These are phyloP conservation scores for Paramecium sexaurelia DNA, from an alignment of 73 alveolate genomes.

Conservation along the genomic window DNA sequence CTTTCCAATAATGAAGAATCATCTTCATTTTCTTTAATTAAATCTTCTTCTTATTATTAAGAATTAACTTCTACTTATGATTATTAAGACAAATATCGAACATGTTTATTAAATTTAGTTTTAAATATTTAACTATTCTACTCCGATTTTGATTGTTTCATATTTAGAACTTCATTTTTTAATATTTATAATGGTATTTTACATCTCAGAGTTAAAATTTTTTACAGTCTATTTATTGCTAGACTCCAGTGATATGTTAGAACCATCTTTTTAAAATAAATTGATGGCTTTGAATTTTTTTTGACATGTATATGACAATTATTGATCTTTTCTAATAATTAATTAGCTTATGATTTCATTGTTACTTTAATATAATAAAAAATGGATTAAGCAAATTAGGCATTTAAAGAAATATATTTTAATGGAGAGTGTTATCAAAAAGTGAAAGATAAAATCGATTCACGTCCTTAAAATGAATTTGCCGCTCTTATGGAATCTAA, in stretches of 20 bases:
- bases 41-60: not conserved
- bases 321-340: not conserved
- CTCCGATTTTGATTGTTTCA: not conserved
- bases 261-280: not conserved
- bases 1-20: not conserved
- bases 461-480: not conserved
- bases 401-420: not conserved
- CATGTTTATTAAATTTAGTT: not conserved
- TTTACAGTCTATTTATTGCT: not conserved
- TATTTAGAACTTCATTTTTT: not conserved
- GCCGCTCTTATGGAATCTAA: not conserved
- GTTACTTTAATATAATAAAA: not conserved
- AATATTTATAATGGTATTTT: not conserved
- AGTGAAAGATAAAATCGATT: not conserved
- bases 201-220: not conserved
- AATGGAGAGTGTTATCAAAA: not conserved
- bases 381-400: not conserved
- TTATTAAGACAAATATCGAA: not conserved
- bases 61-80: not conserved
- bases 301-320: not conserved
- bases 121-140: not conserved
- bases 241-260: constrained; percentile 16
- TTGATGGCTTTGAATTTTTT: not conserved
- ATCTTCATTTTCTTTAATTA: not conserved
- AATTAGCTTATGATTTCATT: not conserved